These are phyloP conservation scores for Bruguiera hainesii DNA, from an alignment of 441 rosid genomes.

Conservation along the genomic window DNA sequence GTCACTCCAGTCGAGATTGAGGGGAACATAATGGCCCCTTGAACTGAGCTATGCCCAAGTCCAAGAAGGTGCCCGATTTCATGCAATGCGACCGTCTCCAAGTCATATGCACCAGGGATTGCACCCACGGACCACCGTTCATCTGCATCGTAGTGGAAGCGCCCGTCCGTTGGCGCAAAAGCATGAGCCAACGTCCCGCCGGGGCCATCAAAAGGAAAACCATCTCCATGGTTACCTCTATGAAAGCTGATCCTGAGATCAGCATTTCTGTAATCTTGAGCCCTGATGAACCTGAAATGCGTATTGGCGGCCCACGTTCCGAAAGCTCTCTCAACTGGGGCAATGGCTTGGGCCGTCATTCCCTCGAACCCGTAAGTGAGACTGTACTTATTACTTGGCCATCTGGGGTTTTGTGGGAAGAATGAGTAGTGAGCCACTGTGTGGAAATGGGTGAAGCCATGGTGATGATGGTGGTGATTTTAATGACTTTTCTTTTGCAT, in stretches of 20 bases:
- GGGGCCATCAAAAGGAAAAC: neutral
- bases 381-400: constrained; percentile 21
- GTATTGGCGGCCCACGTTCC: constrained; percentile 22
- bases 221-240: neutral
- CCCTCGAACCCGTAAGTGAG: constrained; percentile 24
- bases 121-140: constrained; percentile 3
- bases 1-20: neutral
- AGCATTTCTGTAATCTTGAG: neutral
- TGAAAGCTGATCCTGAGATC: constrained; percentile 8
- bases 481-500: neutral
- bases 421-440: constrained; percentile 25
- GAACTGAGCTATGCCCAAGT: constrained; percentile 11
- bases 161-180: constrained; percentile 7
- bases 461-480: neutral
- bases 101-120: neutral
- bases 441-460: constrained; percentile 9
- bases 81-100: constrained; percentile 16
- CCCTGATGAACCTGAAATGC: constrained; percentile 21
- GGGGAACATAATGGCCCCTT: constrained; percentile 8
- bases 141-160: constrained; percentile 18
- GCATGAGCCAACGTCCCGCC: neutral
- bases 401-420: constrained; percentile 9
- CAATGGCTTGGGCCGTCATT: constrained; percentile 3
- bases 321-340: constrained; percentile 23
- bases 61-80: constrained; percentile 24